Evolutionary conservation across 2,329 filamentous ascomycete species (phyloP).

Genomic region (Stachybotrys chartarum): DNA sequence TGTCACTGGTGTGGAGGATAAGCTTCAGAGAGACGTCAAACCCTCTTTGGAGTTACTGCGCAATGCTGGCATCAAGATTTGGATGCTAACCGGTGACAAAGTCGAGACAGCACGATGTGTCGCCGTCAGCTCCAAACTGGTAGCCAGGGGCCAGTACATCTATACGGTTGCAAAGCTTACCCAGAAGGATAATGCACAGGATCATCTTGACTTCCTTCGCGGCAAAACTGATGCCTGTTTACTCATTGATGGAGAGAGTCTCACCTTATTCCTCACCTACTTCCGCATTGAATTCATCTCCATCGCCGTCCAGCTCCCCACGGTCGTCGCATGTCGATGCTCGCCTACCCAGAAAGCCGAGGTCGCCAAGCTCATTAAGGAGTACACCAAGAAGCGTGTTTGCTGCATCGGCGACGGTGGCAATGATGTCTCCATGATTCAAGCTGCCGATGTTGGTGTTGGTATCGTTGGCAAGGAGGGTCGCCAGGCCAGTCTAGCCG

Average conservation of each 20-base stretch:
- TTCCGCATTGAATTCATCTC: constrained; percentile 83
- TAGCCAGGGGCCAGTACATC: constrained; percentile 89
- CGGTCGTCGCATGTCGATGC: constrained; percentile 93
- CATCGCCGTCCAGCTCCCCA: constrained; percentile 77
- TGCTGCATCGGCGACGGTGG: constrained; percentile 97
- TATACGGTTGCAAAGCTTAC: constrained; percentile 85
- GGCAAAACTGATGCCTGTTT: constrained; percentile 83
- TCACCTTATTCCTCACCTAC: constrained; percentile 74
- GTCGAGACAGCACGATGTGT: constrained; percentile 96
- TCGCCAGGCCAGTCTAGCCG: constrained; percentile 85
- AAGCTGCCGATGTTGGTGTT: constrained; percentile 94
- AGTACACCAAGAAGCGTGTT: constrained; percentile 87
- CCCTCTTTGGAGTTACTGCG: constrained; percentile 88
- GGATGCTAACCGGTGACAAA: constrained; percentile 99
- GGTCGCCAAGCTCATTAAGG: constrained; percentile 81
- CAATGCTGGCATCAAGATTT: constrained; percentile 97
- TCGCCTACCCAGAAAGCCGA: constrained; percentile 97
- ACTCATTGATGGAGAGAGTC: constrained; percentile 88
- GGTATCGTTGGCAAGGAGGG: constrained; percentile 98
- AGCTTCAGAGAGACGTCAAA: constrained; percentile 92
- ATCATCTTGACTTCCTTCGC: constrained; percentile 80
- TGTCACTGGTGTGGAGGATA: constrained; percentile 97
- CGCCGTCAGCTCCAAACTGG: constrained; percentile 88
- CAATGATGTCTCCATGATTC: constrained; percentile 99
- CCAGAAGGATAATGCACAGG: constrained; percentile 76